phyloP scores from a whole-genome alignment of 2,329 filamentous ascomycete genomes.

The Alternaria sp. region DNA sequence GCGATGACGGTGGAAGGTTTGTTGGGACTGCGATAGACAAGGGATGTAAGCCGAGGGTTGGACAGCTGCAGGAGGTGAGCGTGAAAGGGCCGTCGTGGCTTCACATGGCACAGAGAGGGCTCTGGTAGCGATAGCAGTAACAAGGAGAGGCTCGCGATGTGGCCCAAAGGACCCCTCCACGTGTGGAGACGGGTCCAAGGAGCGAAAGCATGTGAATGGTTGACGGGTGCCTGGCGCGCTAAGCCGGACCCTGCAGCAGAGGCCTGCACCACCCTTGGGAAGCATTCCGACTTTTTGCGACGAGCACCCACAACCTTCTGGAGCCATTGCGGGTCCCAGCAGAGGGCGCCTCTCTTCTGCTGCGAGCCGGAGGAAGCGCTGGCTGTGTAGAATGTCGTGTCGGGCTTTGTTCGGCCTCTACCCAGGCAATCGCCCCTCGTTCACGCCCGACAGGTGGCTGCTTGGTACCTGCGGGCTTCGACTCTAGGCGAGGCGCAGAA shows the following conservation, averaged over 20 bases:
- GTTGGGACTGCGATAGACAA: neutral
- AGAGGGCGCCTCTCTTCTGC: conserved; percentile 1
- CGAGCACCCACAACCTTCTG: conserved; percentile 10
- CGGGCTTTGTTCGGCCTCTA: neutral
- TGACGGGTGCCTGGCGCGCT: conserved; percentile 21
- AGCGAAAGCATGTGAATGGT: neutral
- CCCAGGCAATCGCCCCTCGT: conserved; percentile 2
- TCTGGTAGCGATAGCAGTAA: neutral
- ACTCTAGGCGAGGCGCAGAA: conserved; percentile 28
- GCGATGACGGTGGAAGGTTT: conserved; percentile 8
- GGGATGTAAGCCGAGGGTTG: conserved; percentile 1
- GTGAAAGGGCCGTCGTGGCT: neutral
- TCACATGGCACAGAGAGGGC: neutral
- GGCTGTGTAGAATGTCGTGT: neutral
- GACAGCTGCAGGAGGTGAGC: neutral
- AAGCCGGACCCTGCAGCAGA: conserved; percentile 27
- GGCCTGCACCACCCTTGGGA: conserved; percentile 7
- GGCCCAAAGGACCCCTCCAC: conserved; percentile 12
- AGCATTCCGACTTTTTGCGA: conserved; percentile 24
- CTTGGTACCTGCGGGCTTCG: conserved; percentile 18
- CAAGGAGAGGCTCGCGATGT: neutral
- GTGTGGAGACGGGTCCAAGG: conserved; percentile 14
- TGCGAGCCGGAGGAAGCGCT: neutral
- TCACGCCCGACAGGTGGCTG: conserved; percentile 15
- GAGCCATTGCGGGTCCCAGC: conserved; percentile 21